phyloP scores from a whole-genome alignment of 1,284 basidiomycete genomes.

The Leccinum griseonigrum region DNA sequence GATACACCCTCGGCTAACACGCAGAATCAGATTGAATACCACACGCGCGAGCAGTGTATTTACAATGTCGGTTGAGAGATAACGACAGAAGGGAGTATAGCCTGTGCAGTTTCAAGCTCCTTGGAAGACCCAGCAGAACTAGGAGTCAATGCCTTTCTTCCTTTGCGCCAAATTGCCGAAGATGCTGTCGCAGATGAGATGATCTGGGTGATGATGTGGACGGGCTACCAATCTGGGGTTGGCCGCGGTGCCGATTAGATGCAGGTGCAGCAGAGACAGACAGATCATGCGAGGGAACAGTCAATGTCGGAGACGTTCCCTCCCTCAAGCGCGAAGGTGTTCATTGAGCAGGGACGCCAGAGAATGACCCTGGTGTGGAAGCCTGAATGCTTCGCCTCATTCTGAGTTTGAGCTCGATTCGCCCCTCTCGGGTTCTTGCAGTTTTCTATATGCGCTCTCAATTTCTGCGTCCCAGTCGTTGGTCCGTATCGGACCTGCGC shows the following conservation, averaged over 20 bases:
- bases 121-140: slow-evolving; percentile 16
- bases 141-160: slow-evolving; percentile 2
- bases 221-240: slow-evolving; percentile 4
- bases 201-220: slow-evolving; percentile 14
- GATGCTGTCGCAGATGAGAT: slow-evolving; percentile 2
- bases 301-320: slow-evolving; percentile 17
- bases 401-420: slow-evolving; percentile 27
- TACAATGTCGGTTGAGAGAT: slow-evolving; percentile 28
- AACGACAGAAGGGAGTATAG: slow-evolving; percentile 17
- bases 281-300: slow-evolving; percentile 15
- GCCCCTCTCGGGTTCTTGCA: slow-evolving; percentile 31
- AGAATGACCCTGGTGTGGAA: slow-evolving; percentile 8
- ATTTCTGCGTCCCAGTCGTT: slow-evolving; percentile 31
- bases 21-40: slow-evolving; percentile 2
- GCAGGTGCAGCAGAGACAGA: slow-evolving; percentile 14
- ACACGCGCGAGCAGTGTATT: slow-evolving; percentile 2
- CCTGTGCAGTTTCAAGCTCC: not conserved
- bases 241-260: slow-evolving; percentile 12
- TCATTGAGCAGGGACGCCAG: not conserved
- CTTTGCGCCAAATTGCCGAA: slow-evolving; percentile 11
- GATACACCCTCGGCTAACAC: slow-evolving; percentile 31
- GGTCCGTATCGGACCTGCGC: slow-evolving; percentile 10
- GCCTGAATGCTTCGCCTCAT: slow-evolving; percentile 9
- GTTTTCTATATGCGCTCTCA: slow-evolving; percentile 15
- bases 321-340: slow-evolving; percentile 9